Conservation (phyloP, 2,329 filamentous ascomycete genomes). For the Phymatotrichopsis omnivora region DNA sequence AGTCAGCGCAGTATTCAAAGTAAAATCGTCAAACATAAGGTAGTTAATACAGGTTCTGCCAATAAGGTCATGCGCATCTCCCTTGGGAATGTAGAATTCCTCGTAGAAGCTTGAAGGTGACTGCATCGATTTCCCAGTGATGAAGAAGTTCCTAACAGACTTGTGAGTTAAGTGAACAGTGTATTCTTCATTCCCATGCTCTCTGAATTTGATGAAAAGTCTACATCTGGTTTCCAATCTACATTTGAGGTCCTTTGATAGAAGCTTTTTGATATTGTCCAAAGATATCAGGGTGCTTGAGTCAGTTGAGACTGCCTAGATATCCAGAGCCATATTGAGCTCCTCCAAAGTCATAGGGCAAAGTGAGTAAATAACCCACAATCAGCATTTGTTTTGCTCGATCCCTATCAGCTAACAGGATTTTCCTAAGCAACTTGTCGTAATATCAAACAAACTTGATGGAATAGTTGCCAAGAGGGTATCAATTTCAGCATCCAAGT, state of each 20-base stretch:
- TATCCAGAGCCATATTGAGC: conserved; percentile 2
- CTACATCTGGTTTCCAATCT: too few species aligned
- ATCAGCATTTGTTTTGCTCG: conserved; percentile 7
- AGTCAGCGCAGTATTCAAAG: not conserved
- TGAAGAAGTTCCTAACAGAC: conserved; percentile 7
- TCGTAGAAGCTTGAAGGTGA: not conserved
- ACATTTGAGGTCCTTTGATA: too few species aligned
- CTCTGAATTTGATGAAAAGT: too few species aligned
- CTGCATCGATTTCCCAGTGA: too few species aligned
- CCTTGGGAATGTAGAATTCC: not conserved
- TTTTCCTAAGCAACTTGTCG: not conserved
- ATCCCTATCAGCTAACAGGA: not conserved
- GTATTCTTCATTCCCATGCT: too few species aligned
- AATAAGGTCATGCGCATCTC: not conserved
- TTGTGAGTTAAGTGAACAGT: conserved; percentile 1
- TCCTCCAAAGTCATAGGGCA: not conserved
- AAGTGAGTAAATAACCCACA: conserved; percentile 11
- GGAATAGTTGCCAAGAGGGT: not conserved
- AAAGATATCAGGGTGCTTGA: not conserved
- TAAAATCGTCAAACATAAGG: not conserved
- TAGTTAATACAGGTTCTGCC: not conserved
- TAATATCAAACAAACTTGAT: conserved; percentile 7
- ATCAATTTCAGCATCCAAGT: not conserved
- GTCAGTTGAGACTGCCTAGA: not conserved
- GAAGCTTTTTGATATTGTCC: not conserved